Percentiles rank a stretch among this genome's conserved stretches.
These are phyloP conservation scores for Tylopilus rubrobrunneus DNA, from an alignment of 768 basidiomycete genomes.

Conservation along the genomic window DNA sequence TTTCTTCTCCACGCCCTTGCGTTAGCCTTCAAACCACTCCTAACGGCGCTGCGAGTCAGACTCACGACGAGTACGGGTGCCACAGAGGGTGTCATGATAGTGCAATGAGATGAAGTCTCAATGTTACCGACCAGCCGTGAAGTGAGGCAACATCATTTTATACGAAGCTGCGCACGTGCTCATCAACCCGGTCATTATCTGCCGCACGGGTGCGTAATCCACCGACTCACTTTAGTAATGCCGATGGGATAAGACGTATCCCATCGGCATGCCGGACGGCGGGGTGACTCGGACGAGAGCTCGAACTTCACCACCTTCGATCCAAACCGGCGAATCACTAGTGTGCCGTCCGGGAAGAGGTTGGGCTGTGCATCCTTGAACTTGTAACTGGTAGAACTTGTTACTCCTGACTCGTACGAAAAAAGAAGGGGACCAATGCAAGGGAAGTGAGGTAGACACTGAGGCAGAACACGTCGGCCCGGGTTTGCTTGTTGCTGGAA, in stretches of 20 bases:
- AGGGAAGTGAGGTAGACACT: background rate
- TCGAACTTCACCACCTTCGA: too few species aligned
- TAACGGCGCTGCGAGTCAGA: background rate
- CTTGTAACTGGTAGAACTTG: background rate
- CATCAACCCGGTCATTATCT: background rate
- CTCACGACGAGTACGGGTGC: slow-evolving; percentile 21
- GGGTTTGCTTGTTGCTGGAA: background rate
- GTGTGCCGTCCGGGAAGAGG: too few species aligned
- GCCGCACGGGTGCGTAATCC: background rate
- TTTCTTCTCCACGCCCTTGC: too few species aligned
- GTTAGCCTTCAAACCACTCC: too few species aligned
- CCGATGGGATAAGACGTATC: background rate
- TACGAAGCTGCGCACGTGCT: background rate
- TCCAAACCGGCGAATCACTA: too few species aligned
- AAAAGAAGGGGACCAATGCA: too few species aligned
- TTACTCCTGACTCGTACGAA: background rate
- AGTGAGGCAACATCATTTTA: background rate
- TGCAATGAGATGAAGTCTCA: background rate
- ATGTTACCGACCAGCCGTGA: background rate
- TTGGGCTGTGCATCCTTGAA: too few species aligned
- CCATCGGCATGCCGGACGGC: too few species aligned
- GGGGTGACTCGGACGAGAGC: too few species aligned
- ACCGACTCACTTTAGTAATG: background rate
- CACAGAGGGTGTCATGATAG: slow-evolving; percentile 9
- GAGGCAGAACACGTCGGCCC: too few species aligned